A percentile compares a stretch with the other conserved stretches of the same genome.
Evolutionary conservation across 2,329 filamentous ascomycete species (phyloP).

Genomic region (Diplodia intermedia): DNA sequence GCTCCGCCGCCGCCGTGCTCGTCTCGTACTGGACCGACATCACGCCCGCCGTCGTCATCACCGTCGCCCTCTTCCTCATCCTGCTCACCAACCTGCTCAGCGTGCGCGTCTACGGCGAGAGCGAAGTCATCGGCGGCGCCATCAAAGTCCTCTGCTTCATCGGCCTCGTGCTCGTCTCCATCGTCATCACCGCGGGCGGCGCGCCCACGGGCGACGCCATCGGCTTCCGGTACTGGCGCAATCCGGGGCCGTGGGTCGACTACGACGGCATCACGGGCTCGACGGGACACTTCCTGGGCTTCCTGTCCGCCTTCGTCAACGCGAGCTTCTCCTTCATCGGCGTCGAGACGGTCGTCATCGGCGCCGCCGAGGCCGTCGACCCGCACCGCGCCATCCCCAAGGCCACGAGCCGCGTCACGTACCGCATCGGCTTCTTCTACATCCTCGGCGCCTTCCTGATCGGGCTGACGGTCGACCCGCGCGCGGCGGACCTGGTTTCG

Average conservation of each 20-base stretch:
- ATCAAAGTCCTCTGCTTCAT: slow-evolving; percentile 55
- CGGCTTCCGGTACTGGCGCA: slow-evolving; percentile 71
- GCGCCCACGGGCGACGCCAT: slow-evolving; percentile 64
- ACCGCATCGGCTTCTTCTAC: slow-evolving; percentile 67
- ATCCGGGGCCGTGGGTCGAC: slow-evolving; percentile 58
- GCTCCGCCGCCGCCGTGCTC: slow-evolving; percentile 85
- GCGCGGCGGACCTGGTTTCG: slow-evolving; percentile 54
- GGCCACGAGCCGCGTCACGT: slow-evolving; percentile 72
- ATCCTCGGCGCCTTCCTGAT: slow-evolving; percentile 59
- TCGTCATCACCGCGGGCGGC: slow-evolving; percentile 43
- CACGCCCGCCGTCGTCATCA: slow-evolving; percentile 35
- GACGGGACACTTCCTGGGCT: slow-evolving; percentile 65
- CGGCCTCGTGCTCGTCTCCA: slow-evolving; percentile 51
- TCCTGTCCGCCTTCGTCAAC: slow-evolving; percentile 58
- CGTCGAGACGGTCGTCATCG: slow-evolving; percentile 65
- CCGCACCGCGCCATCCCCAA: slow-evolving; percentile 58
- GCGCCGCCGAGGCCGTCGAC: slow-evolving; percentile 55
- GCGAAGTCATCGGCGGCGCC: slow-evolving; percentile 56
- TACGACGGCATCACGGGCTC: slow-evolving; percentile 64
- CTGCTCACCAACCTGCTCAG: slow-evolving; percentile 15
- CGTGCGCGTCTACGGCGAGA: slow-evolving; percentile 45
- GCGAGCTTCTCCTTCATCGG: slow-evolving; percentile 65
- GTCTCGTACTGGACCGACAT: slow-evolving; percentile 76
- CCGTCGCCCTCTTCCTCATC: slow-evolving; percentile 17
- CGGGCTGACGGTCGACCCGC: slow-evolving; percentile 63